These are phyloP conservation scores for Avena atlantica DNA, from an alignment of 176 grass and related monocot genomes.

Conservation along the genomic window DNA sequence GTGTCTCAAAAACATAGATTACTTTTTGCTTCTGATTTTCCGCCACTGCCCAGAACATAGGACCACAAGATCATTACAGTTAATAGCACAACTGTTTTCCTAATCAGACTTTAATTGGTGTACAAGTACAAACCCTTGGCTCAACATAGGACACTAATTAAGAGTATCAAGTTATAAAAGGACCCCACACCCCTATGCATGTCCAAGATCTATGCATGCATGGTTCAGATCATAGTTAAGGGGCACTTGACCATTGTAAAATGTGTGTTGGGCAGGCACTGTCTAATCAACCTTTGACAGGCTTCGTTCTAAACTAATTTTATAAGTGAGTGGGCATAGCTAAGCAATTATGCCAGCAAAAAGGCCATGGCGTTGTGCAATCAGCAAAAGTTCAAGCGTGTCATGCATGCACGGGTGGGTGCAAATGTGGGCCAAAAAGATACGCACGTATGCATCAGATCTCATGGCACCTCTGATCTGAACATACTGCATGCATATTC, in stretches of 20 bases:
- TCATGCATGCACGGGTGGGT: constrained; percentile 8
- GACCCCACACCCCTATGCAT: no score
- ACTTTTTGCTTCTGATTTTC: constrained; percentile 19
- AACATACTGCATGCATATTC: neutral
- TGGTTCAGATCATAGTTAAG: neutral
- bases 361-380: neutral
- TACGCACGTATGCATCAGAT: constrained; percentile 16
- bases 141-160: neutral
- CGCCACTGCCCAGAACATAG: neutral
- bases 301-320: constrained; percentile 10
- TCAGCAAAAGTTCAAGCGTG: constrained; percentile 11
- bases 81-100: constrained; percentile 23
- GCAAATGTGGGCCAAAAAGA: neutral
- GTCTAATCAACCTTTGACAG: constrained; percentile 35
- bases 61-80: constrained; percentile 39
- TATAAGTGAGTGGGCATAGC: constrained; percentile 20
- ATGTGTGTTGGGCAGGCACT: neutral
- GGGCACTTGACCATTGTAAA: constrained; percentile 23
- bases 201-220: constrained; percentile 7
- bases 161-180: neutral
- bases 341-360: constrained; percentile 14
- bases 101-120: neutral
- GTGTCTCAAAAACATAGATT: constrained; percentile 19
- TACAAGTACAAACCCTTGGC: neutral
- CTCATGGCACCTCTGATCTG: neutral